Evolutionary conservation across 345 rosid species (phyloP).

Genomic region (Camelina hispida): DNA sequence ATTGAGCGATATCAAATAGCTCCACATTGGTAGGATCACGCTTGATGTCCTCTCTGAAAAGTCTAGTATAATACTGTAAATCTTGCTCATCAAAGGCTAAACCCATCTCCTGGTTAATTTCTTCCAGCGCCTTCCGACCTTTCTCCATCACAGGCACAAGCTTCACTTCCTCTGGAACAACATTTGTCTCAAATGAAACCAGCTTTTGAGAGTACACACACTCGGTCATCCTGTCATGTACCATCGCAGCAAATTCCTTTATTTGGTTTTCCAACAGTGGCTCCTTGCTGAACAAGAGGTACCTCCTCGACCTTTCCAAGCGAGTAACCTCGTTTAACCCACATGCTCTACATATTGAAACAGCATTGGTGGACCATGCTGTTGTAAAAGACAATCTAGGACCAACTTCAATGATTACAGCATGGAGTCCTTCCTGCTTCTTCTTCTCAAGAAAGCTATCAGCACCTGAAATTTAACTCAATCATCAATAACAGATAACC

Average conservation of each 20-base stretch:
- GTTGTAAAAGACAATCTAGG: slow-evolving; percentile 90
- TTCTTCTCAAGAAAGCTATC: slow-evolving; percentile 83
- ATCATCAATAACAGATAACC: slow-evolving; percentile 12
- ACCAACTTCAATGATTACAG: slow-evolving; percentile 79
- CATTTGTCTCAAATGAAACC: slow-evolving; percentile 69
- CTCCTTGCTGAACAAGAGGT: slow-evolving; percentile 66
- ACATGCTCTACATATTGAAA: slow-evolving; percentile 79
- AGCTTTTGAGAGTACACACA: slow-evolving; percentile 67
- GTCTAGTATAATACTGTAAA: slow-evolving; percentile 78
- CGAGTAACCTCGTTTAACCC: slow-evolving; percentile 79
- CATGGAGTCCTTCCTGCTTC: slow-evolving; percentile 62
- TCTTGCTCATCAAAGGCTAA: slow-evolving; percentile 96
- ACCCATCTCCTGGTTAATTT: slow-evolving; percentile 91
- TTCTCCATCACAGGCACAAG: slow-evolving; percentile 83
- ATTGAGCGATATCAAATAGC: slow-evolving; percentile 92
- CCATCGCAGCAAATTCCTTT: slow-evolving; percentile 72
- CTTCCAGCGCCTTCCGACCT: slow-evolving; percentile 83
- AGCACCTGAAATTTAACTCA: slow-evolving; percentile 50
- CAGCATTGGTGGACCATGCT: slow-evolving; percentile 95
- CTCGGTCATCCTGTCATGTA: slow-evolving; percentile 94
- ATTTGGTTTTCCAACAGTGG: slow-evolving; percentile 59
- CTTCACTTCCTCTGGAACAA: slow-evolving; percentile 73
- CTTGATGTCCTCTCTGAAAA: slow-evolving; percentile 74
- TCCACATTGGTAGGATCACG: slow-evolving; percentile 90
- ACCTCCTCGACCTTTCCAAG: slow-evolving; percentile 88